These are phyloP conservation scores for Magnolia changhungtana DNA, from an alignment of 164 flowering plant genomes.

Conservation along the genomic window DNA sequence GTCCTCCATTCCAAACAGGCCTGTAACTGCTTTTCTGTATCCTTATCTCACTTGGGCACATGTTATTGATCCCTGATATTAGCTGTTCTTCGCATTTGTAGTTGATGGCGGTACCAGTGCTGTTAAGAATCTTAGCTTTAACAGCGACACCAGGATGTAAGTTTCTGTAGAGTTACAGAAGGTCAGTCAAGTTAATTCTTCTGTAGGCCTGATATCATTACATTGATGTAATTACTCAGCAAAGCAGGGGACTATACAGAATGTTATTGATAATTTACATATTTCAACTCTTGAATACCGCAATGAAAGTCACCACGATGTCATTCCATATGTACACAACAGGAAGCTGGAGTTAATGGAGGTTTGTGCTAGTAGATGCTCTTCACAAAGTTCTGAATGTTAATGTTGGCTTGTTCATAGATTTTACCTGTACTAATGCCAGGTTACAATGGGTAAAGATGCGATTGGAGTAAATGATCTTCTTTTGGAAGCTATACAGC, in stretches of 20 bases:
- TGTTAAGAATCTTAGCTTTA: slow-evolving; percentile 82
- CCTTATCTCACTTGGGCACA: neutral
- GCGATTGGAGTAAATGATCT: slow-evolving; percentile 51
- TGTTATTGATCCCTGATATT: slow-evolving; percentile 4
- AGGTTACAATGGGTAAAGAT: slow-evolving; percentile 85
- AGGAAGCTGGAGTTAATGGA: slow-evolving; percentile 70
- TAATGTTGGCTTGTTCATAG: neutral
- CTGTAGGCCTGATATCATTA: slow-evolving; percentile 16
- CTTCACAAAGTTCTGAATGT: neutral
- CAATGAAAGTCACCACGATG: slow-evolving; percentile 78
- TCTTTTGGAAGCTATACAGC: slow-evolving; percentile 57
- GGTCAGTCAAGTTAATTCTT: slow-evolving; percentile 1
- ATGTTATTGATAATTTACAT: slow-evolving; percentile 66
- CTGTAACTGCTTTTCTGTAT: too few relatives aligned
- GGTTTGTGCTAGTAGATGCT: slow-evolving; percentile 33
- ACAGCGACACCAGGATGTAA: slow-evolving; percentile 97
- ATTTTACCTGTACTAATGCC: slow-evolving; percentile 16
- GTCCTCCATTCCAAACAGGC: too few relatives aligned
- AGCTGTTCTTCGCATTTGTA: slow-evolving; percentile 26
- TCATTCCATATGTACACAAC: slow-evolving; percentile 68
- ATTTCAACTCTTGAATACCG: slow-evolving; percentile 91
- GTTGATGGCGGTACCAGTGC: slow-evolving; percentile 76
- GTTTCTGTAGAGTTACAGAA: slow-evolving; percentile 16
- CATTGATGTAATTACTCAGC: slow-evolving; percentile 39
- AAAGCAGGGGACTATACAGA: slow-evolving; percentile 69